phyloP scores from a whole-genome alignment of 140 eudicot species.

The Artemisia princeps region DNA sequence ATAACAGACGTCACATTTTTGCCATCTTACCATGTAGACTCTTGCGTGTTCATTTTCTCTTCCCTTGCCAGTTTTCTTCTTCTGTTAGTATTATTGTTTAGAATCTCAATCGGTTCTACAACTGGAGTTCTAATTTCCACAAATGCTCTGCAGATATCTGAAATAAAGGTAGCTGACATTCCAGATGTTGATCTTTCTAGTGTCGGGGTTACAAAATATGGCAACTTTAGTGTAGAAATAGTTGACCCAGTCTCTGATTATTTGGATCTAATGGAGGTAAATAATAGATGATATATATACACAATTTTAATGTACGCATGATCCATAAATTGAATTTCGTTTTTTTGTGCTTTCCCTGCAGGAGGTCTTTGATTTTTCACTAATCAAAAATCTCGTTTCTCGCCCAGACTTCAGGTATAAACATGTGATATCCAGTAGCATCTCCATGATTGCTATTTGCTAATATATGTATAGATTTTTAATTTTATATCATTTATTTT shows the following conservation, averaged over 20 bases:
- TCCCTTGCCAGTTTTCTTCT: conserved; percentile 4
- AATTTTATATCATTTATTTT: conserved; percentile 8
- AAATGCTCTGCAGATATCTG: conserved; percentile 68
- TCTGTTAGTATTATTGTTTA: neutral
- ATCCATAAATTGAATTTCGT: conserved; percentile 7
- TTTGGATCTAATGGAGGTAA: conserved; percentile 88
- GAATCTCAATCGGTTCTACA: conserved; percentile 14
- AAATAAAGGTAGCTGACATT: conserved; percentile 77
- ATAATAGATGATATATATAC: conserved; percentile 3
- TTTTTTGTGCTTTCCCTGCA: conserved; percentile 30
- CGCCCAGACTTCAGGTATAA: conserved; percentile 78
- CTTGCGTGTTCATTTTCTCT: neutral
- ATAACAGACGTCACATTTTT: conserved; percentile 10
- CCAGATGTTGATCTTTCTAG: conserved; percentile 80
- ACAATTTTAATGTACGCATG: neutral
- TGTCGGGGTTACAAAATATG: conserved; percentile 60
- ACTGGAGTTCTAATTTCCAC: conserved; percentile 26
- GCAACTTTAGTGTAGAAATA: conserved; percentile 80
- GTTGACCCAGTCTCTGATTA: conserved; percentile 94
- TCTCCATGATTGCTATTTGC: conserved; percentile 10
- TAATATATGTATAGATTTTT: conserved; percentile 1
- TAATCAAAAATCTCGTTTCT: conserved; percentile 65
- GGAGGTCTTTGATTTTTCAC: conserved; percentile 84
- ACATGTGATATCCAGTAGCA: conserved; percentile 18
- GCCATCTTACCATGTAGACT: neutral